Base-by-base conservation (phyloP, 345 rosid genomes). In the Hibiscus syriacus region DNA sequence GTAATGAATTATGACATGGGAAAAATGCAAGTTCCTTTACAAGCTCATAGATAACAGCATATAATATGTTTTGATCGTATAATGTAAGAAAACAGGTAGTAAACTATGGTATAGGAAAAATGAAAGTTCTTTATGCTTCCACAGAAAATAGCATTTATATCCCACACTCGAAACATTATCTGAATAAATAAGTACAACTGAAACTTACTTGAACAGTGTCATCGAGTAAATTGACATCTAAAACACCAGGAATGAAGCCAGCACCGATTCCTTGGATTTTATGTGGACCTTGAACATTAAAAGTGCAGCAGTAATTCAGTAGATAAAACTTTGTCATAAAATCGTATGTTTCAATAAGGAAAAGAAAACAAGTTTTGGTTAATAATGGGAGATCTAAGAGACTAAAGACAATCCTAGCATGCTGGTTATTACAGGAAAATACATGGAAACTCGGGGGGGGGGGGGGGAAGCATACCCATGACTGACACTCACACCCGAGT, bases 221-320 rank as follows among this genome's bases (percentile, higher is more conserved):
- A 69, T 85, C 87, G 13, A 87, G 70, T 3, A 85, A 14, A 50
- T 29, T 69, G 60, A 74, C 50, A 10, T 85, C 81, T 82, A 87
- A 64, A 54, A 85, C 77, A 48, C 73, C 72, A 23, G 91, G 87
- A 41, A 88, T 73, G 66, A 86, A 71, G 36, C 89, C 94, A 72
- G 89, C 90, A 36, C 91, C 94, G 36, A 88, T 72, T 73, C 91
- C 94, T 72, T 86, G 80, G 36, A 88, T 88, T 73, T 79, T 71
- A 65, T 86, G 90, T 7, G 80, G 76, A 9, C 89, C 94, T 88
- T 64, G 23, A 20, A 69, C 48, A 56, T 34, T 22, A 48, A 48
- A 60, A 38, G 20, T n/a, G 17, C 22, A 60, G 65, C 48, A 38
- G 49, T 38, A 34, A 17, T 36, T 60, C 46, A 60, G 12, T 60